Evolutionary conservation across 164 flowering plant genomes (phyloP).

Genomic region (Tetrastigma voinierianum): DNA sequence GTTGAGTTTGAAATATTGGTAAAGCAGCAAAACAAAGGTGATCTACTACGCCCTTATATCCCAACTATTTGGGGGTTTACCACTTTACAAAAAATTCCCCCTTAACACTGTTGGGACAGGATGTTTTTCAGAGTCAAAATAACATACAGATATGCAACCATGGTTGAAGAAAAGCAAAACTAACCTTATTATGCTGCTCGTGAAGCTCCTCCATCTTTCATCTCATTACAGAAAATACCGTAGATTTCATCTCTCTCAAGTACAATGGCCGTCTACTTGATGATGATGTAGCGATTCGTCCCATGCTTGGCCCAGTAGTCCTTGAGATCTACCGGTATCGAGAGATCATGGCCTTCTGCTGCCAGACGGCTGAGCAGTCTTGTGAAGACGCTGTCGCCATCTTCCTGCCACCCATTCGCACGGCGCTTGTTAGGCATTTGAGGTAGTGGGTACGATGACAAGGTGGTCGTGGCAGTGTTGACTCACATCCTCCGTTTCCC

Average conservation of each 20-base stretch:
- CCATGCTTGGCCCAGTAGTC: constrained; percentile 70
- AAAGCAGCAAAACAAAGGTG: no score
- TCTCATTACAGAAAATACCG: no score
- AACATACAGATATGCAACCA: no score
- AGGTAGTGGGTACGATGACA: constrained; percentile 61
- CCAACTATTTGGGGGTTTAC: no score
- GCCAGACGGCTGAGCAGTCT: constrained; percentile 49
- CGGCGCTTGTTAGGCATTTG: constrained; percentile 53
- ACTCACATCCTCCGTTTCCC: constrained; percentile 81
- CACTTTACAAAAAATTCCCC: no score
- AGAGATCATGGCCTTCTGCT: constrained; percentile 47
- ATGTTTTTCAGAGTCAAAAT: no score
- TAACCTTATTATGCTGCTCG: no score
- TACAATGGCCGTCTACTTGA: constrained; percentile 28
- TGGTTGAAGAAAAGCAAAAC: no score
- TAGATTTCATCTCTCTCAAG: background rate
- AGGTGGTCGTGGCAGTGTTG: constrained; percentile 61
- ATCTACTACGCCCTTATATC: no score
- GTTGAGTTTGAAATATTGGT: no score
- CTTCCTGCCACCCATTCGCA: constrained; percentile 58
- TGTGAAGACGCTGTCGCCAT: constrained; percentile 63
- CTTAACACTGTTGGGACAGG: no score
- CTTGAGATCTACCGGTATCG: constrained; percentile 54
- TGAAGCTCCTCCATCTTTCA: no score
- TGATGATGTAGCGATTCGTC: constrained; percentile 59